A percentile compares a stretch with the other conserved stretches of the same genome.
Evolutionary conservation across 441 rosid species (phyloP).

Genomic region (Jatropha multifida): DNA sequence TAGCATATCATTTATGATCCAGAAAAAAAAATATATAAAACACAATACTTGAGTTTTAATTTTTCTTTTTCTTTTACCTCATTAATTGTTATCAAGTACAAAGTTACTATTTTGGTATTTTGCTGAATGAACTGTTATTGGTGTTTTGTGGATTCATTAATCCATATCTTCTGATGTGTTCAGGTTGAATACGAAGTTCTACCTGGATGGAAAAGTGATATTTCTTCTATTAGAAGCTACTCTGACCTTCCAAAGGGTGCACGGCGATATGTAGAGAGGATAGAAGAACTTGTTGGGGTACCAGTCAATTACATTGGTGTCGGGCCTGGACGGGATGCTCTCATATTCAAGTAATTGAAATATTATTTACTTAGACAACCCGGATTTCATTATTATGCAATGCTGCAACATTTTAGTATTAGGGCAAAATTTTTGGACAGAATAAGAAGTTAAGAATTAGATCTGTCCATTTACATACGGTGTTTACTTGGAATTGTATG

Average conservation of each 20-base stretch:
- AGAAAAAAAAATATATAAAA: neutral
- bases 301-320: slow-evolving; percentile 86
- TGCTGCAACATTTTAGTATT: no score
- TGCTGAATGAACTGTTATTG: neutral
- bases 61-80: neutral
- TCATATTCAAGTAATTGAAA: slow-evolving; percentile 58
- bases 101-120: neutral
- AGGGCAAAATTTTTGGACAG: slow-evolving; percentile 4
- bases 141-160: neutral
- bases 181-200: slow-evolving; percentile 92
- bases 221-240: slow-evolving; percentile 72
- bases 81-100: neutral
- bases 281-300: slow-evolving; percentile 82
- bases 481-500: neutral
- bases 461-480: neutral
- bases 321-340: slow-evolving; percentile 95
- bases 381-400: neutral
- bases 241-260: slow-evolving; percentile 87
- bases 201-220: slow-evolving; percentile 87
- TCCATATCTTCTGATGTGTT: slow-evolving; percentile 19
- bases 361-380: neutral
- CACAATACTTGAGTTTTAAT: neutral
- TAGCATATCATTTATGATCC: neutral
- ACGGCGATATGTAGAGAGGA: slow-evolving; percentile 71
- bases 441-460: neutral